phyloP scores from a whole-genome alignment of 1,139 yeast genomes.

The Nakaseomyces uthaithaninus region DNA sequence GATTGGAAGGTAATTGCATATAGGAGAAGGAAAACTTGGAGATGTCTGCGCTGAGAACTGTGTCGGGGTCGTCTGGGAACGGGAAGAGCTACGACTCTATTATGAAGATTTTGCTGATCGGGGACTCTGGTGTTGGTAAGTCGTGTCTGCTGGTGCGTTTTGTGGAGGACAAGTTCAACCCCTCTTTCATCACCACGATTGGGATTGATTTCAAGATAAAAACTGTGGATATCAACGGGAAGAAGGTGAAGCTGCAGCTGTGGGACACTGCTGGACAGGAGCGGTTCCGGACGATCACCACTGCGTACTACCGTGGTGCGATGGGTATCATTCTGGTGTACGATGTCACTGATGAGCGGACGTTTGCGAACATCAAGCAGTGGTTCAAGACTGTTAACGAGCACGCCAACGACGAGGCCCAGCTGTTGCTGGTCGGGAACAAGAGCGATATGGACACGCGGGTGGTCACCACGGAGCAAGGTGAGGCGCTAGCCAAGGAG shows the following conservation, averaged over 20 bases:
- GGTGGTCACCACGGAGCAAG: slow-evolving; percentile 80
- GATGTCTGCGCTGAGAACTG: slow-evolving; percentile 30
- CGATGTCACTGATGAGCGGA: slow-evolving; percentile 92
- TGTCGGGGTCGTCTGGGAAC: slow-evolving; percentile 25
- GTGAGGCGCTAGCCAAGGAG: slow-evolving; percentile 80
- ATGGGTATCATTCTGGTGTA: slow-evolving; percentile 95
- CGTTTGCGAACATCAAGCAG: slow-evolving; percentile 74
- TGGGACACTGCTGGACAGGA: slow-evolving; percentile 99
- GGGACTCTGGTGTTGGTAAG: slow-evolving; percentile 97
- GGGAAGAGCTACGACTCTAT: slow-evolving; percentile 82
- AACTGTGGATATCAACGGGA: slow-evolving; percentile 89
- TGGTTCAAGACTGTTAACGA: slow-evolving; percentile 95
- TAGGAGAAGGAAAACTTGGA: no score
- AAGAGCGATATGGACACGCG: slow-evolving; percentile 75
- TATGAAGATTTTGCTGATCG: slow-evolving; percentile 86
- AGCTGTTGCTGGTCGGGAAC: slow-evolving; percentile 87
- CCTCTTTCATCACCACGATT: slow-evolving; percentile 91
- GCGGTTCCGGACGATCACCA: slow-evolving; percentile 93
- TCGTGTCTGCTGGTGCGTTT: slow-evolving; percentile 89
- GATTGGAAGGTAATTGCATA: no score
- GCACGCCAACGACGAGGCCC: slow-evolving; percentile 94
- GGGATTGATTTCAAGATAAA: slow-evolving; percentile 98
- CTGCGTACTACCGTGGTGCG: slow-evolving; percentile 97
- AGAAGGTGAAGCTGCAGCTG: slow-evolving; percentile 86
- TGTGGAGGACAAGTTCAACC: slow-evolving; percentile 95